Base-by-base conservation (phyloP, 495 filamentous ascomycete genomes). In the Daldinia childiae region DNA sequence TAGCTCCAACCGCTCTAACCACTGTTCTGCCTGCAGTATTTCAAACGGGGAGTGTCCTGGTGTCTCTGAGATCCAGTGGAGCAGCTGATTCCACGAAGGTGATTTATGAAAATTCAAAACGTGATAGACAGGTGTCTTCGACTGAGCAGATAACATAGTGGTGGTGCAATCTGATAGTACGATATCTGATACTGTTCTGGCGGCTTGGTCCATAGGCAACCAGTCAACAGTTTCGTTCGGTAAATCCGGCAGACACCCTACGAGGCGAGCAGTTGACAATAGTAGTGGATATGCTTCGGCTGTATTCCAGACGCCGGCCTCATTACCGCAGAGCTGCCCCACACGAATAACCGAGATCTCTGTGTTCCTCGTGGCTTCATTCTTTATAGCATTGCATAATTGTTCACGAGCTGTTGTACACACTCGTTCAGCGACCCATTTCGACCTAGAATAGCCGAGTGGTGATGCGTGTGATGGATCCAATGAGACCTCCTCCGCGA, bases 151-250 rank as follows among this genome's bases (percentile, higher is more conserved):
- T 11, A 1, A 34, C 48, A 43, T 27, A 1, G 3, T 5, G 14
- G 34, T 1, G 19, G 45, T 41, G 34, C 19, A 27, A 48, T 72
- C 45, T 34, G 29, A 11, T 11, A 74, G 39, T 0, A 76, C 74
- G 17, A 85, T 80, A 51, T 83, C 75, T 0, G 85, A 34, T 15
- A 89, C 67, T 17, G 79, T 81, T n/a, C 72, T 58, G 0, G 86
- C 90, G 36, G 89, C 80, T 51, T 86, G 32, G 79, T 90, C 81
- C 17, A 88, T 82, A 0, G 88, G 87, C 11, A 90, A 76, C 89
- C 89, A 91, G 38, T 58, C 50, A 11, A 73, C 24, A 27, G 81
- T 72, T 41, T 88, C 82, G 2, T 83, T 71, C 4, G 69, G 69
- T 0, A 92, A 78, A 15, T 79, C 71, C 0, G 89, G 89, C 1